Evolutionary conservation across 495 filamentous ascomycete species (phyloP), one percentile per base, ranked within the genome.

Genomic region (Annulohypoxylon moriforme): DNA sequence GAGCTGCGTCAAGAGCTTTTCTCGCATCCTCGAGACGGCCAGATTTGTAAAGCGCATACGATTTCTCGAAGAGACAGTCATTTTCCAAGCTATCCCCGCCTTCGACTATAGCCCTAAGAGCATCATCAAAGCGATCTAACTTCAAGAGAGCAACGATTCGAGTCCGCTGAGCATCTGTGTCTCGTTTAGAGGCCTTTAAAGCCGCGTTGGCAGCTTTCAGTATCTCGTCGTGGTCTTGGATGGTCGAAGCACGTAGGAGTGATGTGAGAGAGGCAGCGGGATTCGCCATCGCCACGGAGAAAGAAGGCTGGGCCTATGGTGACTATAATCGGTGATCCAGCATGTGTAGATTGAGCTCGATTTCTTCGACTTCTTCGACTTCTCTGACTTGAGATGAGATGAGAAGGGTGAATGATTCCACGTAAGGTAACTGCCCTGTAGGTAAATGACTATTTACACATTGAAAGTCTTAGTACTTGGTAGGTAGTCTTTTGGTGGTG

Each of bases 111-210:
- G 89, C 87, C 46, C 88, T 89, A 53, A 97, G 83, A 22, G 94
- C 92, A 81, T 99, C 96, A 18, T 96, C 91, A 78, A 91, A 98
- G 64, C 94, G 93, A 77, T 99, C 96, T 56, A 98, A 89, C 77
- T 96, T 97, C 57, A 98, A 81, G 36, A 99, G 86, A 10, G 96
- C 94, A 38, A 98, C 91, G 9, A 90, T 85, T 69, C 93, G 93
- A 36, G 90, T 90, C 77, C 92, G 91, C 47, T 92, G 92, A 6
- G 92, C 90, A 24, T 90, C 85, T 27, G 85, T 52, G 68, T 94
- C 89, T 46, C 77, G 81, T 79, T 96, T 92, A 76, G 90, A 89
- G 50, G 92, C 91, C 70, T 91, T 90, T 75, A 97, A 89, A 22
- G 84, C 79, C 49, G 86, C 73, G 53, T 80, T 81, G 62, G 81